Percentiles rank a stretch among this genome's conserved stretches.
phyloP scores from a whole-genome alignment of 306 rosid genomes.

The Pyrus bretschneideri region DNA sequence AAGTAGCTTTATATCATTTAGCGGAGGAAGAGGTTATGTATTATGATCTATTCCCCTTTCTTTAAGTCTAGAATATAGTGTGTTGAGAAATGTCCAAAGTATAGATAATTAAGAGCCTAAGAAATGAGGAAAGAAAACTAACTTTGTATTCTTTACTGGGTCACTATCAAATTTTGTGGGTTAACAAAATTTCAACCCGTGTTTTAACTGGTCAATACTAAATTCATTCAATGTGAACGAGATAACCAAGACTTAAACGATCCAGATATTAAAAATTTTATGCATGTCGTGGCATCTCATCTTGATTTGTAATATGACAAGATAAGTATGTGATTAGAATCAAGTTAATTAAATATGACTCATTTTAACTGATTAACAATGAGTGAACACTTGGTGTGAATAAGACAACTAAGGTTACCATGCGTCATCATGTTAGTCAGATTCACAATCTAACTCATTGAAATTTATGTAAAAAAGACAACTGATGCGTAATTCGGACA shows the following conservation, averaged over 20 bases:
- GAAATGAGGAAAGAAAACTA: neutral
- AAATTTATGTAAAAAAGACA: too few relatives aligned
- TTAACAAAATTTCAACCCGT: neutral
- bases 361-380: neutral
- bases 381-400: neutral
- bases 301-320: neutral
- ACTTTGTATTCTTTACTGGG: neutral
- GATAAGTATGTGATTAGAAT: neutral
- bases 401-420: neutral
- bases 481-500: too few relatives aligned
- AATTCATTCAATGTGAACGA: neutral
- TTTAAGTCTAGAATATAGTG: too few relatives aligned
- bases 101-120: neutral
- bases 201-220: too few relatives aligned
- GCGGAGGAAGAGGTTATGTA: too few relatives aligned
- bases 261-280: too few relatives aligned
- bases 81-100: too few relatives aligned
- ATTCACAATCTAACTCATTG: too few relatives aligned
- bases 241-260: too few relatives aligned
- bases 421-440: neutral
- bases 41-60: too few relatives aligned
- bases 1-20: too few relatives aligned
- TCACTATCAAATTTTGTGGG: neutral
- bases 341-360: neutral
- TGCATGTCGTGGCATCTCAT: neutral